Evolutionary conservation across 345 rosid genomes (phyloP).

Genomic region (Microthlaspi erraticum): DNA sequence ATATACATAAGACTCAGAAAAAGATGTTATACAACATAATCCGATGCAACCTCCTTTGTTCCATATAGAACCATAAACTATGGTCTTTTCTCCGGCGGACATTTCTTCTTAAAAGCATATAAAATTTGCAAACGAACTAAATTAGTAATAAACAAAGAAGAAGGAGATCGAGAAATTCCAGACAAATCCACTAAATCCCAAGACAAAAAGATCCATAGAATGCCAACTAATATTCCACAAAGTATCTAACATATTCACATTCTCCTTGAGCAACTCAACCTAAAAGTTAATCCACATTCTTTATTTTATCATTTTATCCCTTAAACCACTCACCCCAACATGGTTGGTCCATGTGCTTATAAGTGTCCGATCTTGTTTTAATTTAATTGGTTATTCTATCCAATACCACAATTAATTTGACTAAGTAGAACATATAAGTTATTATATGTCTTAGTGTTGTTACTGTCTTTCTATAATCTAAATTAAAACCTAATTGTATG

Average conservation of each 20-base stretch:
- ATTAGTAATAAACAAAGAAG: background rate
- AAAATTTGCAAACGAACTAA: background rate
- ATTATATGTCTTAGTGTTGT: background rate
- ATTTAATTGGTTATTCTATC: constrained; percentile 3
- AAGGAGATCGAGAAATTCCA: constrained; percentile 35
- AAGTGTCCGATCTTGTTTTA: constrained; percentile 16
- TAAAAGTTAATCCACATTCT: constrained; percentile 39
- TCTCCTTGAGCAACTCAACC: constrained; percentile 48
- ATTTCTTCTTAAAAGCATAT: no score
- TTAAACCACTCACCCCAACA: constrained; percentile 35
- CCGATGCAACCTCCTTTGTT: no score
- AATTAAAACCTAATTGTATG: background rate
- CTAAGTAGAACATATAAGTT: background rate
- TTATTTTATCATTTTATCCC: constrained; percentile 29
- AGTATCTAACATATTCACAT: constrained; percentile 43
- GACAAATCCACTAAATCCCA: constrained; percentile 62
- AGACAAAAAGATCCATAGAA: constrained; percentile 59
- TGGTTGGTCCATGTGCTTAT: constrained; percentile 39
- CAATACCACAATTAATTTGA: background rate
- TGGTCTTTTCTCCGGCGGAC: no score
- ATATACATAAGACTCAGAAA: no score
- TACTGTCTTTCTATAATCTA: background rate
- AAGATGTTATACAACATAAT: no score
- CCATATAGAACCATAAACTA: no score
- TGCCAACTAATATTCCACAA: constrained; percentile 53